Percentiles rank a stretch among this genome's conserved stretches.
Conservation (phyloP, 257 asterid species). For the Solanum stenotomum region DNA sequence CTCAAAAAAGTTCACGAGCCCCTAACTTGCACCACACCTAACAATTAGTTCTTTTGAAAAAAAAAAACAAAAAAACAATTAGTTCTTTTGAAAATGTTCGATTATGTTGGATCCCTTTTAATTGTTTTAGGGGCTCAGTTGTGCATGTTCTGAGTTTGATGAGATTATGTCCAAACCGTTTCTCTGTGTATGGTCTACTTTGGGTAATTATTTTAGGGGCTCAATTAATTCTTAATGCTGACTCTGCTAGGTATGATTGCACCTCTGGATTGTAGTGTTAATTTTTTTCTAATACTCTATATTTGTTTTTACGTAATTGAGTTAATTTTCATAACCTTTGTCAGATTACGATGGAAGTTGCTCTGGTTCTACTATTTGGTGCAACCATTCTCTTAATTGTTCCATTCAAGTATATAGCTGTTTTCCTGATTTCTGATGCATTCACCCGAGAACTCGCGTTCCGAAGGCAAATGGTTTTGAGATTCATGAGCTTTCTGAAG, state of each 20-base stretch:
- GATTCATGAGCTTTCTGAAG: slow-evolving; percentile 51
- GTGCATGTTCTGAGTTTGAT: neutral
- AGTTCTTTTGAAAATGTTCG: neutral
- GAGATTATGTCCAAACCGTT: neutral
- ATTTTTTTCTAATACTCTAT: neutral
- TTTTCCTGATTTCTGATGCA: slow-evolving; percentile 54
- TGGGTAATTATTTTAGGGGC: neutral
- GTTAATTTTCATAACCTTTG: neutral
- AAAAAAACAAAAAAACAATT: too few relatives aligned
- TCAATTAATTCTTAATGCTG: neutral
- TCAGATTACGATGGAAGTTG: slow-evolving; percentile 81
- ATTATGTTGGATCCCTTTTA: neutral
- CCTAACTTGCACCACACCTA: neutral
- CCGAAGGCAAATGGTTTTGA: slow-evolving; percentile 62
- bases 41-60: neutral
- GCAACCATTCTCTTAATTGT: slow-evolving; percentile 51
- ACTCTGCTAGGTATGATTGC: neutral
- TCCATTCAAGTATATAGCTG: slow-evolving; percentile 70
- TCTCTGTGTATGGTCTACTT: neutral
- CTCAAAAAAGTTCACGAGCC: neutral
- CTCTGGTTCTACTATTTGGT: slow-evolving; percentile 55
- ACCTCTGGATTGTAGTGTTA: neutral
- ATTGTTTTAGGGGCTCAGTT: neutral
- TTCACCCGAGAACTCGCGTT: slow-evolving; percentile 87
- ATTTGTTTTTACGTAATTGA: neutral